Evolutionary conservation across 495 filamentous ascomycete genomes (phyloP), one percentile per base, ranked within the genome.

Genomic region (Hyphodiscus hymeniophilus): DNA sequence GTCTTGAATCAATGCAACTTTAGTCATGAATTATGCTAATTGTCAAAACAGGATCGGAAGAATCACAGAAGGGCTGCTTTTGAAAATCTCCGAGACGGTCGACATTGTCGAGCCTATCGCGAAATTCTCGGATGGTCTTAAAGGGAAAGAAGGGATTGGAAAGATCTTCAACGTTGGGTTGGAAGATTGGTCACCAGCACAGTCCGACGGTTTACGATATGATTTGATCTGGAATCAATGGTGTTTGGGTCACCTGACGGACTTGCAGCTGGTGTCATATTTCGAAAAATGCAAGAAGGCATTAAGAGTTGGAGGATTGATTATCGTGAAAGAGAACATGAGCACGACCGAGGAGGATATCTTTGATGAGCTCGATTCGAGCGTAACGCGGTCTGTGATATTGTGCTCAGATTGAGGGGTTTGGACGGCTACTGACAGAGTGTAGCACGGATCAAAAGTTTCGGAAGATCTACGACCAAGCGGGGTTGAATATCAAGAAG

Each of bases 171-270:
- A 85, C 45, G 59, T 81, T 7, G 86, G 89, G 2, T 67, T 95
- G 2, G 82, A 95, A 66, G 64, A 77, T 31, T 95, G 88, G 88
- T 34, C 47, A 3, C 55, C 55, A 13, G 26, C 42, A 13, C 16
- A 45, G 31, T 33, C 44, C 10, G 63, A 69, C 4, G 71, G 67
- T 21, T 65, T 62, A 36, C 73, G 32, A 70, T 89, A 76, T 49
- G 72, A 80, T 51, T 55, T 84, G 36, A 70, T 85, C 55, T 84
- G 80, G 75, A 85, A 78, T 39, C 91, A 96, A 65, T 95, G 89
- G 89, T 96, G 89, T 66, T 65, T 94, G n/a, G 87, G 88, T 13
- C 84, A 95, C 60, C 65, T 96, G 43, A 90, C 80, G n/a, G 91
- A 95, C 66, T 58, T 57, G 31, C 80, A 94, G 63, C 61, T 96